Base-by-base conservation (phyloP, 345 rosid genomes). In the Leavenworthia alabamica region DNA sequence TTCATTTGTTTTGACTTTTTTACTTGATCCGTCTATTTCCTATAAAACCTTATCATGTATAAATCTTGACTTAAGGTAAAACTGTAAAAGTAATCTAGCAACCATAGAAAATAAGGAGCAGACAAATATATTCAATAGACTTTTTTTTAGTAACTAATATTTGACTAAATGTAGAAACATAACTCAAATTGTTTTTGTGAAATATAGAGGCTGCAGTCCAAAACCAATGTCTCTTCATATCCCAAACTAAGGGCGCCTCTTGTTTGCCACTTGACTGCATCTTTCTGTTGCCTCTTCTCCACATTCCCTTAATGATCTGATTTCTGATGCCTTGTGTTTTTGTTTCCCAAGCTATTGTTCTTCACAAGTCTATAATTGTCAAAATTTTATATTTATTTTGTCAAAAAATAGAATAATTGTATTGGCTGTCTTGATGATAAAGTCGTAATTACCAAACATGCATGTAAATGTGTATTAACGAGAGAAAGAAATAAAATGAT, bases 171-270 rank as follows among this genome's bases (percentile, higher is more conserved):
- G 15, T 45, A 36, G 24, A 10, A 45, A 24, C 13, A 6, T 32
- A 46, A 12, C 41, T 42, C 5, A 3, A 15, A 23, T 6, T 24
- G 2, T 4, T 2, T 27, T 48, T 36, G 32, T 22, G 23, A 60
- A 37, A 11, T 39, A 14, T 9, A 44, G 47, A 2, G 35, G 4
- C 26, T 15, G 28, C 29, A 40, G 53, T 35, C 39, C 33, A 66
- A 66, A 53, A 66, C 22, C 29, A 35, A 24, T 39, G 64, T 67
- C 50, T 37, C 26, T 4, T 47, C 2, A n/a, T 16, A 17, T 37
- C 39, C 64, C 43, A 28, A 47, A 67, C 64, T 4, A 67, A 57
- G 9, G 58, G 71, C 71, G 71, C 64, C 64, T 41, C 43, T 39
- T 39, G 58, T 67, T 57, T 40, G 40, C 58, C 51, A 14, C 65